These are phyloP conservation scores for Lasiosphaeriaceae sp. DNA, from an alignment of 495 filamentous ascomycete species.

Conservation along the genomic window DNA sequence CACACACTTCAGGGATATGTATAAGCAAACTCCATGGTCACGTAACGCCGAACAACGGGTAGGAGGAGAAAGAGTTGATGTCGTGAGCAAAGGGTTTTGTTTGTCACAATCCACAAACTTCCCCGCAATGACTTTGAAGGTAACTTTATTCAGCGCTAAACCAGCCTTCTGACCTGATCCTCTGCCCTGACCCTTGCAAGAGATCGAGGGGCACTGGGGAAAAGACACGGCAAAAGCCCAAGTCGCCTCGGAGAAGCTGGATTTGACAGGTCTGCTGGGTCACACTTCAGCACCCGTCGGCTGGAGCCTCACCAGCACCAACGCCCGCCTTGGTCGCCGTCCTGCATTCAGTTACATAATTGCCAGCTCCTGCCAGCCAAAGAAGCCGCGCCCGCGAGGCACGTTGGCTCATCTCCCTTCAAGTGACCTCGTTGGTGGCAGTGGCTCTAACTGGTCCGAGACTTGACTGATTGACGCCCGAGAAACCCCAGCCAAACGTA, in stretches of 20 bases:
- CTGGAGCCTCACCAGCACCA: not conserved
- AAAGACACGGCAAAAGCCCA: too few relatives aligned
- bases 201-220: too few relatives aligned
- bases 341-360: constrained; percentile 9
- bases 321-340: not conserved
- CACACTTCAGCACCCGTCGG: not conserved
- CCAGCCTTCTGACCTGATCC: not conserved
- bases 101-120: not conserved
- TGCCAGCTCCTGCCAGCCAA: not conserved
- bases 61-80: too few relatives aligned
- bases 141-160: not conserved
- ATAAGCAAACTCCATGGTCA: too few relatives aligned
- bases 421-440: too few relatives aligned
- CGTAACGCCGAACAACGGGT: too few relatives aligned
- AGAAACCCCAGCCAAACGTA: constrained; percentile 5
- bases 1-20: too few relatives aligned
- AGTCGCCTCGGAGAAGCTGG: constrained; percentile 1
- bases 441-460: not conserved
- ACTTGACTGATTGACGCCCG: too few relatives aligned
- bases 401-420: not conserved
- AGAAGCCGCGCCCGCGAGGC: not conserved
- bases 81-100: too few relatives aligned
- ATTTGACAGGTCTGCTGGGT: not conserved
- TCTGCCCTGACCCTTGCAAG: not conserved
- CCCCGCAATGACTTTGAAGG: not conserved